phyloP scores from a whole-genome alignment of 2,329 filamentous ascomycete genomes.

The Aspergillus oerlinghausenensis region DNA sequence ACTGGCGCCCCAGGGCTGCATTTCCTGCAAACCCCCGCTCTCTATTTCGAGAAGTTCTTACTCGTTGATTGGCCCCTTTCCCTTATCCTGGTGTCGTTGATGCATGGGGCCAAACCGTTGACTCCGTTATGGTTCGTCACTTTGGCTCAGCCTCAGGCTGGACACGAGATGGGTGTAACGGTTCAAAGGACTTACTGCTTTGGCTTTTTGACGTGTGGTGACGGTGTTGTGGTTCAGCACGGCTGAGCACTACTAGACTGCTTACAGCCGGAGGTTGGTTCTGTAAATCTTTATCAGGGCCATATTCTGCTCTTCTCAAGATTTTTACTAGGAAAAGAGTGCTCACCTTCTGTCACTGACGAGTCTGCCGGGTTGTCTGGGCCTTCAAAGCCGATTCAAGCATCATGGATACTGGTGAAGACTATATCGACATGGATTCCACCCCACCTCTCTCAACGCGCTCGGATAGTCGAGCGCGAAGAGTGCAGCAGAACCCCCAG shows the following conservation, averaged over 20 bases:
- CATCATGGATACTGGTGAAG: slow-evolving; percentile 28
- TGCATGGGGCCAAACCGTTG: neutral
- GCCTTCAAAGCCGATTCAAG: neutral
- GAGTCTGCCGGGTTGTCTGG: neutral
- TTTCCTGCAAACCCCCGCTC: neutral
- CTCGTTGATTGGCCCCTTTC: neutral
- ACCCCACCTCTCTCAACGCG: slow-evolving; percentile 26
- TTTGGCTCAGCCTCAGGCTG: slow-evolving; percentile 6
- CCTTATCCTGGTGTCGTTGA: neutral
- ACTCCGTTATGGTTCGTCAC: slow-evolving; percentile 1
- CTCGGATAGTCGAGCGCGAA: slow-evolving; percentile 29
- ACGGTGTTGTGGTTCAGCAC: neutral
- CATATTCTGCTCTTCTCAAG: neutral
- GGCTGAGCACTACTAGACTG: neutral
- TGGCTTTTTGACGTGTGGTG: neutral
- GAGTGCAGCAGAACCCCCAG: slow-evolving; percentile 57
- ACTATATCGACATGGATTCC: slow-evolving; percentile 20
- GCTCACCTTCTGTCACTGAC: neutral
- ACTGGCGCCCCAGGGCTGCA: neutral
- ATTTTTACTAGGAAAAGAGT: neutral
- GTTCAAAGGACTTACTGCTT: neutral
- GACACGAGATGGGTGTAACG: slow-evolving; percentile 1
- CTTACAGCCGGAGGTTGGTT: neutral
- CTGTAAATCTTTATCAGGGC: neutral
- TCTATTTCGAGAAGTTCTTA: neutral